These are phyloP conservation scores for Erysimum pusillum DNA, from an alignment of 441 rosid genomes.

Conservation along the genomic window DNA sequence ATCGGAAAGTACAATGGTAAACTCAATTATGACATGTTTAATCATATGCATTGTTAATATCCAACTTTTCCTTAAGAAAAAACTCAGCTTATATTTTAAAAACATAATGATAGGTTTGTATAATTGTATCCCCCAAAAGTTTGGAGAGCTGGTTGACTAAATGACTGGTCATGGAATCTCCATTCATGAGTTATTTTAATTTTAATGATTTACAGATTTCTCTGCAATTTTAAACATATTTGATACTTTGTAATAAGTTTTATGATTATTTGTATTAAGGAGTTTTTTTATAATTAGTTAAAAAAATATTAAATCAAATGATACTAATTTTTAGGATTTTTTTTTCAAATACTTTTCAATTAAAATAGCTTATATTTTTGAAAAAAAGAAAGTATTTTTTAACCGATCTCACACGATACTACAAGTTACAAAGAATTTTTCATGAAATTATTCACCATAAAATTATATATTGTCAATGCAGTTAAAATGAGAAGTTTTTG, in stretches of 20 bases:
- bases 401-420: neutral
- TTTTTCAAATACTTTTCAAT: too few species aligned
- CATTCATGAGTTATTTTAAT: neutral
- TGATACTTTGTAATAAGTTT: too few species aligned
- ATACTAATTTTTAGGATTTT: too few species aligned
- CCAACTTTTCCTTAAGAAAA: neutral
- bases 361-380: too few species aligned
- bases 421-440: neutral
- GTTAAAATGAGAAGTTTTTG: neutral
- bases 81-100: neutral
- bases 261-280: too few species aligned
- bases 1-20: neutral
- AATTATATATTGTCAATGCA: neutral
- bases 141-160: neutral
- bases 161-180: neutral
- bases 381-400: neutral
- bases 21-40: neutral
- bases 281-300: too few species aligned
- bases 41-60: neutral
- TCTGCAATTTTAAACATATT: too few species aligned
- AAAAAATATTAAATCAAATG: too few species aligned
- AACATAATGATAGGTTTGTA: neutral
- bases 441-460: neutral
- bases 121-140: neutral
- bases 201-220: too few species aligned